Conservation (phyloP, 176 grass and related monocot genomes). For the Oryza punctata region DNA sequence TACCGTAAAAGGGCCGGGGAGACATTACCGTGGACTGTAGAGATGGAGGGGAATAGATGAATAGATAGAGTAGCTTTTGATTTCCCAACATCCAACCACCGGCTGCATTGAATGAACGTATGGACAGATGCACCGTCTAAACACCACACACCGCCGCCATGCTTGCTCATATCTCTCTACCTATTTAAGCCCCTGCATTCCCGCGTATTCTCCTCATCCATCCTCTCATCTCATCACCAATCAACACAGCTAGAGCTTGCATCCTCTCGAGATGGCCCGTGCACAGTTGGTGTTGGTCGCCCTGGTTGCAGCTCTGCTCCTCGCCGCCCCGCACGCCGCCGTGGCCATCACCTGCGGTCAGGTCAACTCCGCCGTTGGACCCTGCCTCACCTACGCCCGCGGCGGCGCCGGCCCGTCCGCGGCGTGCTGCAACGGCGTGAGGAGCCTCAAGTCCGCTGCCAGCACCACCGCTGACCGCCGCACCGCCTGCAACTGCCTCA, state of each 20-base stretch:
- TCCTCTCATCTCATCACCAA: background rate
- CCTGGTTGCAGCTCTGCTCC: conserved; percentile 29
- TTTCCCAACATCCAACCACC: too few relatives aligned
- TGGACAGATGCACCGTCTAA: too few relatives aligned
- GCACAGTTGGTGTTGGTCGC: background rate
- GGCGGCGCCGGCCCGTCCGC: background rate
- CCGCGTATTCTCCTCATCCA: background rate
- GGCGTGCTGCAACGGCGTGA: conserved; percentile 37
- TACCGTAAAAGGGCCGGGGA: too few relatives aligned
- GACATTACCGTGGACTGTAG: too few relatives aligned
- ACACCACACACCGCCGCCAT: too few relatives aligned
- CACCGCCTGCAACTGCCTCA: conserved; percentile 45
- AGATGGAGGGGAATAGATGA: too few relatives aligned
- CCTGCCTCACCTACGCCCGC: conserved; percentile 36
- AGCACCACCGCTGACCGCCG: conserved; percentile 21
- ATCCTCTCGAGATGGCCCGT: background rate
- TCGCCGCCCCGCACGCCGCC: background rate
- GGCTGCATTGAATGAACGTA: too few relatives aligned
- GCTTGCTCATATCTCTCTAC: background rate
- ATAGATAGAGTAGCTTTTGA: too few relatives aligned
- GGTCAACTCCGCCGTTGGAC: background rate
- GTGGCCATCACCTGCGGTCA: conserved; percentile 29
- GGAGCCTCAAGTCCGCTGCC: conserved; percentile 26
- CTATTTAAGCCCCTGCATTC: background rate
- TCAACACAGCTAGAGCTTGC: too few relatives aligned